phyloP scores from a whole-genome alignment of 192 early-diverging fungal species.

The Bifiguratus adelaidae region DNA sequence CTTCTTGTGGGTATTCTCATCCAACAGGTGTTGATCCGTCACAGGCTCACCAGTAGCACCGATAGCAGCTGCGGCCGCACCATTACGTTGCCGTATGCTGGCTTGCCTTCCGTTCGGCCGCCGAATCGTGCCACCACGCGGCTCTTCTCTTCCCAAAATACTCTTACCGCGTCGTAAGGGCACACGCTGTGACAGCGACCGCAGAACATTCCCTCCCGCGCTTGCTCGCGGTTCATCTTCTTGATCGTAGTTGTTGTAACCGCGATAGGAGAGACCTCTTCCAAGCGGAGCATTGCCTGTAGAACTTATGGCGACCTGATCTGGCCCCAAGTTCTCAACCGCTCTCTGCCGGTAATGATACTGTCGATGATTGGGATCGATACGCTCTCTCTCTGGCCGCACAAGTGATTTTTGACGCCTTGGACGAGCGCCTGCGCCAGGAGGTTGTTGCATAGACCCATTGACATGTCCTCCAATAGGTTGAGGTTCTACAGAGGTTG shows the following conservation, averaged over 20 bases:
- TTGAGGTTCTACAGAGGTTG: no score
- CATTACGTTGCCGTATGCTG: not conserved
- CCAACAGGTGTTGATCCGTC: not conserved
- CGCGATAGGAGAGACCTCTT: not conserved
- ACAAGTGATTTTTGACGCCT: slow-evolving; percentile 55
- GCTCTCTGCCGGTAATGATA: slow-evolving; percentile 29
- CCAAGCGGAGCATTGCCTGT: slow-evolving; percentile 12
- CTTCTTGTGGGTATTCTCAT: slow-evolving; percentile 3
- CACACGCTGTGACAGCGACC: slow-evolving; percentile 2
- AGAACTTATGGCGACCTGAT: slow-evolving; percentile 5
- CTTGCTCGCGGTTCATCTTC: not conserved
- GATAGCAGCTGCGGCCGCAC: not conserved
- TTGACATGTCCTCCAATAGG: no score
- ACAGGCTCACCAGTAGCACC: not conserved
- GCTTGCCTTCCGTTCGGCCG: not conserved
- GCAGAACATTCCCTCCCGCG: not conserved
- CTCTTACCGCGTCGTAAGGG: slow-evolving; percentile 20
- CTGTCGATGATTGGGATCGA: slow-evolving; percentile 34
- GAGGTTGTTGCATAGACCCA: no score
- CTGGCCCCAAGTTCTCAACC: slow-evolving; percentile 2
- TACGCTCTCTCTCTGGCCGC: slow-evolving; percentile 49
- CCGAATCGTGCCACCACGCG: not conserved
- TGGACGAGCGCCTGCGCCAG: slow-evolving; percentile 7
- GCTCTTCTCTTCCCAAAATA: slow-evolving; percentile 16
- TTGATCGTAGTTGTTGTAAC: not conserved